phyloP scores from a whole-genome alignment of 1,139 yeast genomes.

The Meyerozyma athensensis region DNA sequence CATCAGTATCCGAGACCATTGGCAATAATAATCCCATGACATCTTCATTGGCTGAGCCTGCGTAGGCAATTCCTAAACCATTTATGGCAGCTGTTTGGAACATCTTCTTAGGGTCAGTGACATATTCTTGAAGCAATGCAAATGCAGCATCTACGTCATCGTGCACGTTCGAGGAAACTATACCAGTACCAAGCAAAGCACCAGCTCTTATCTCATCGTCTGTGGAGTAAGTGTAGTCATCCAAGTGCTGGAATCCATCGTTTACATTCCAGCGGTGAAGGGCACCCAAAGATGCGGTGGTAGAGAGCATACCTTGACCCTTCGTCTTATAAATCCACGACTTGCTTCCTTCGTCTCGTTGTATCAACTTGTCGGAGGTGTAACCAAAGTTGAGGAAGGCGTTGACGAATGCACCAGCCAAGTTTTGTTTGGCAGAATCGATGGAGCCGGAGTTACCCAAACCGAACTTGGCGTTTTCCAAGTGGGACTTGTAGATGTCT shows the following conservation, averaged over 20 bases:
- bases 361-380: conserved; percentile 77
- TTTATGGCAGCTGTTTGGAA: conserved; percentile 78
- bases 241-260: conserved; percentile 86
- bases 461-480: conserved; percentile 64
- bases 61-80: conserved; percentile 92
- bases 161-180: conserved; percentile 90
- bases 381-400: conserved; percentile 89
- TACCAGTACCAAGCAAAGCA: conserved; percentile 92
- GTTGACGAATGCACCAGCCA: conserved; percentile 93
- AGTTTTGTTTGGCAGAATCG: conserved; percentile 92
- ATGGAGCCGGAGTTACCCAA: conserved; percentile 59
- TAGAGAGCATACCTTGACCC: conserved; percentile 88
- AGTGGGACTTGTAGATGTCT: conserved; percentile 87
- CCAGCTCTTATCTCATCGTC: conserved; percentile 94
- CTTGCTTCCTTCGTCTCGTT: conserved; percentile 66
- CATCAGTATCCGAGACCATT: conserved; percentile 75
- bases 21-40: conserved; percentile 75
- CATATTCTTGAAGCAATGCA: conserved; percentile 78
- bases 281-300: conserved; percentile 90
- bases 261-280: conserved; percentile 88
- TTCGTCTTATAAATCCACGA: conserved; percentile 92
- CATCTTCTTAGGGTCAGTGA: conserved; percentile 44
- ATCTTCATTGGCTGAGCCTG: conserved; percentile 89
- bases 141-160: conserved; percentile 95
- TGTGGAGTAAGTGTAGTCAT: conserved; percentile 80